Base-by-base conservation (phyloP, 148 eudicot genomes). In the Rhododendron ferrugineum region DNA sequence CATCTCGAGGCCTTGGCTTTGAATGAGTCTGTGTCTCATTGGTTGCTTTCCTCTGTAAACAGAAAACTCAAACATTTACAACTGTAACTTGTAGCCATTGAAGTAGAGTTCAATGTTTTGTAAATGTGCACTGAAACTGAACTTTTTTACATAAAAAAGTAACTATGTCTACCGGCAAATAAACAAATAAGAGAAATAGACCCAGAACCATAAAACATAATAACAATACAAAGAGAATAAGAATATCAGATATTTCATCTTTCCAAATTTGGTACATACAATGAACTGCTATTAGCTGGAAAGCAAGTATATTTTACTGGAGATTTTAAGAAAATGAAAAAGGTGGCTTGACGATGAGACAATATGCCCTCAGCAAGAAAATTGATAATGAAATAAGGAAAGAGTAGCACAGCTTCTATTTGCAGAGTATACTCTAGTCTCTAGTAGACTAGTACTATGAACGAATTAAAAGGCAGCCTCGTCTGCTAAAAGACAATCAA, bases 1-100 rank as follows among this genome's bases (percentile, higher is more conserved):
- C 84, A 85, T 88, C 91, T 52, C 89, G 92, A 64, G 90, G 72
- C 90, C 85, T 90, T 20, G 89, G 60, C 88, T 90, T 96, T 46
- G 93, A 50, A 26, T 91, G 91, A 62, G 88, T 84, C 83, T 83
- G 94, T 85, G 90, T 96, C 42, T 93, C 97, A 52, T 85, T 87
- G 30, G 84, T 83, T 36, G 93, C 84, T 93, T 94, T 97, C 84
- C 95, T 93, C 99, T 97, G 97, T 89, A 92, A 18, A 76, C 5
- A 40, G 80, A 60, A 87, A 81, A 80, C 78, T 14, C 72, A 37
- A 81, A 3, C 58, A 77, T 79, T 15, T 77, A 26, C 36, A 20
- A 36, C 56, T 49, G 82, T 30, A 34, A 50, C 23, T 66, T 10
- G 6, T 40, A 79, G 32, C 42, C 60, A 78, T 68, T 10, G 34